Percentiles rank a stretch among this genome's conserved stretches.
phyloP scores from a whole-genome alignment of 2,329 filamentous ascomycete species.

The Alternaria angustiovoidea region DNA sequence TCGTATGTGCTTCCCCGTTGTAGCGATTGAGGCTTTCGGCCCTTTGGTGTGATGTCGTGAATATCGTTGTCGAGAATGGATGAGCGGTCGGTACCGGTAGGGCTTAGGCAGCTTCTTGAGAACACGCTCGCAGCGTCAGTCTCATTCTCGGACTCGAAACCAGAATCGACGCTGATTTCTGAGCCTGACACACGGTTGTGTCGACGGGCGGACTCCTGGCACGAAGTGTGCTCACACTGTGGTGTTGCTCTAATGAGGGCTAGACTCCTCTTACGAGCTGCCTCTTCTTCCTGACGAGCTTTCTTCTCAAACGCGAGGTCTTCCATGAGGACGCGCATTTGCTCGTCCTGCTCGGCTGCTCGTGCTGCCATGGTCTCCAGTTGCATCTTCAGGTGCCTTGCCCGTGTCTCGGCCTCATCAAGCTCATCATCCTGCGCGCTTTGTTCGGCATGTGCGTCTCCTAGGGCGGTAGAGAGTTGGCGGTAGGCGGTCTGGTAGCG shows the following conservation, averaged over 20 bases:
- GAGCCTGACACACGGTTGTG: constrained; percentile 48
- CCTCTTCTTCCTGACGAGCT: constrained; percentile 46
- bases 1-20: constrained; percentile 45
- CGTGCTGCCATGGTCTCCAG: constrained; percentile 67
- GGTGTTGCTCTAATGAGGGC: constrained; percentile 36
- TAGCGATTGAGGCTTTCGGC: constrained; percentile 42
- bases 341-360: constrained; percentile 63
- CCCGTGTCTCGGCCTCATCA: constrained; percentile 66
- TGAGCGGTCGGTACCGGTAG: constrained; percentile 43
- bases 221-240: constrained; percentile 27
- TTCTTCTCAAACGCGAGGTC: constrained; percentile 47
- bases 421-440: constrained; percentile 67
- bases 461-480: constrained; percentile 51
- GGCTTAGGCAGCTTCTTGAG: constrained; percentile 50
- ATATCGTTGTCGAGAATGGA: constrained; percentile 49
- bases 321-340: constrained; percentile 54
- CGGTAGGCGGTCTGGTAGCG: constrained; percentile 66
- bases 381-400: constrained; percentile 66
- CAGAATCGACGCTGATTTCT: constrained; percentile 60
- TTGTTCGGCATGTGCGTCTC: constrained; percentile 62
- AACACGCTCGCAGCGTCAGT: constrained; percentile 56
- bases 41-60: constrained; percentile 37
- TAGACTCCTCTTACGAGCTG: constrained; percentile 42
- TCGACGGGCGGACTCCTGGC: constrained; percentile 30
- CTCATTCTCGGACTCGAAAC: constrained; percentile 67